Evolutionary conservation across 108 stramenopile species (phyloP), one percentile per base, ranked within the genome.

Genomic region (Mediolabrus comicus): DNA sequence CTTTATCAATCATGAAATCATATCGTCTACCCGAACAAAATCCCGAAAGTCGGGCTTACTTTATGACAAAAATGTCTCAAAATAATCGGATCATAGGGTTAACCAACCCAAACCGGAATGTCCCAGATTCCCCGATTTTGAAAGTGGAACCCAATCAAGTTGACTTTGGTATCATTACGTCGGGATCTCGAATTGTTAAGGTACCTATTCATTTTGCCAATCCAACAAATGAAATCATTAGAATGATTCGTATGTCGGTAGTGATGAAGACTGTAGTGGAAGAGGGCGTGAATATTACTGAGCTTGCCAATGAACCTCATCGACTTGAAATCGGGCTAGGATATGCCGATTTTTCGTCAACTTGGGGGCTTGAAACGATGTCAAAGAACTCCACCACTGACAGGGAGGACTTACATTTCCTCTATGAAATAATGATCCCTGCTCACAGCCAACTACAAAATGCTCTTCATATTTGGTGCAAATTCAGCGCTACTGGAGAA

Each of bases 151-250:
- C 84, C 0, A 55, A 62, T 30, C 38, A 46, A 16, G 56, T 84
- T 24, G 56, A 84, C 26, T 87, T 84, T 62, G 81, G 75, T 22
- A 57, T 82, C 19, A 77, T 86, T 41, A 77, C 84, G 5, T 58
- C 81, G 6, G 55, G 69, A 43, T 71, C 72, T 34, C 59, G 60
- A 33, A 43, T 68, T 2, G 53, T 58, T 12, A 54, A 66, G 26
- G 43, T 73, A 4, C 69, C 61, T 28, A 56, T 87, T 17, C 55
- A 62, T 10, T 25, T 87, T 7, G 73, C 59, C 19, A 87, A 87
- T 69, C 61, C 57, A 25, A 54, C 60, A 27, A 65, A 62, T 9
- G 32, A 17, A 43, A 49, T 74, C 6, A 65, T 87, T 36, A 55
- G 69, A 14, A 35, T 87, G 5, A 83, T 84, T 74, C 49, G 77